Evolutionary conservation across 1,284 basidiomycete genomes (phyloP), one percentile per base, ranked within the genome.

Genomic region (Veloboletus limbatus): DNA sequence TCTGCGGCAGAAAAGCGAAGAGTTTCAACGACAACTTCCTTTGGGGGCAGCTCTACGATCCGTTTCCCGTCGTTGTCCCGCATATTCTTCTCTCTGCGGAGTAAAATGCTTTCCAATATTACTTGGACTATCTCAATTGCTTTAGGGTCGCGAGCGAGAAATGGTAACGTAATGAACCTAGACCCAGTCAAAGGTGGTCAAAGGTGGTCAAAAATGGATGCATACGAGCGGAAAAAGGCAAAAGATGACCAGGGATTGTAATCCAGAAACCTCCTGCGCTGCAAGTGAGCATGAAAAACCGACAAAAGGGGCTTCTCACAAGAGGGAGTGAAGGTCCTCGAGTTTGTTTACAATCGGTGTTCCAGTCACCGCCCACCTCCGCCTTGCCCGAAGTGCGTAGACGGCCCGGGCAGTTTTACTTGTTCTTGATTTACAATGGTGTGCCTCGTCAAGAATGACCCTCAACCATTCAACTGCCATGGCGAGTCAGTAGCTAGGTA

Each of bases 331-430:
- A 7, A 99, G 72, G 60, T 98, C 95, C 52, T 97, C 96, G 5
- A 98, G 75, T 40, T 86, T 82, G 63, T 99, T 99, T 49, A 98
- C 92, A 52, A 99, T 98, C 0, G 96, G 96, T 9, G 96, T 98
- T 25, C 93, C 89, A 5, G 93, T 97, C 11, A 97, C 79, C 5
- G 91, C 91, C 96, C 96, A 99, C 53, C 91, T 77, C 28, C 91
- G 75, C 48, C 84, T 75, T 3, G 89, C 88, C 38, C 78, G 78
- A 7, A 99, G 75, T 8, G 88, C 88, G 62, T 88, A 97, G 39
- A 89, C 90, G 2, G 96, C 93, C 57, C 90, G 92, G 0, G 96
- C 92, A 9, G 89, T 90, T 62, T 92, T 88, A 50, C 94, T 97
- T 2, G 79, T 79, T 11, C 94, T 79, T 28, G 91, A 94, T 68